Conservation (phyloP, 2,329 filamentous ascomycete genomes). For the Aspergillus melleus region DNA sequence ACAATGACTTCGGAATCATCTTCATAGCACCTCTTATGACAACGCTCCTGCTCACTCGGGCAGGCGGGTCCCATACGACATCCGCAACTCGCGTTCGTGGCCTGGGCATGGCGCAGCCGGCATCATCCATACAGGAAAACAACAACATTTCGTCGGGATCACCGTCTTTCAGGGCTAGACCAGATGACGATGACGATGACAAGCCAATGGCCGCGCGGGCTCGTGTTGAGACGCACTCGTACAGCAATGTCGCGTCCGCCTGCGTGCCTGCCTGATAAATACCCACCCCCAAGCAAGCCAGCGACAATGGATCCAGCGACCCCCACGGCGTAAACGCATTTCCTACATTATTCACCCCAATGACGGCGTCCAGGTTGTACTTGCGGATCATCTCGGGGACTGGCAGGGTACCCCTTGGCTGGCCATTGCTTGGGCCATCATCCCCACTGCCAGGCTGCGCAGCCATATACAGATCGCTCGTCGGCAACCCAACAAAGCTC, state of each 20-base stretch:
- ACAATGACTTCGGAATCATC: background rate
- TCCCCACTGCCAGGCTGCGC: constrained; percentile 31
- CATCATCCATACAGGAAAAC: constrained; percentile 31
- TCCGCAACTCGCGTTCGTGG: constrained; percentile 34
- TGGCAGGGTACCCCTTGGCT: constrained; percentile 61
- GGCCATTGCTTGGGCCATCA: constrained; percentile 16
- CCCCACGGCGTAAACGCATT: constrained; percentile 74
- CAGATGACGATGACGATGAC: background rate
- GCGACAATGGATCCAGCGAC: constrained; percentile 62
- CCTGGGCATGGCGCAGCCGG: constrained; percentile 28
- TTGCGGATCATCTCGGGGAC: constrained; percentile 61
- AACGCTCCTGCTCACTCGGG: constrained; percentile 26
- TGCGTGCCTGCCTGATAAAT: constrained; percentile 67
- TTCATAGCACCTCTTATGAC: constrained; percentile 23
- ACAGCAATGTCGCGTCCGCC: constrained; percentile 59
- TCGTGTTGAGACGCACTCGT: constrained; percentile 52
- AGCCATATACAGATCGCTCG: constrained; percentile 74
- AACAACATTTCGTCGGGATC: constrained; percentile 23
- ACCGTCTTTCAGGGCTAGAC: constrained; percentile 13
- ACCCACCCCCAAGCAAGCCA: constrained; percentile 64
- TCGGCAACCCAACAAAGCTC: constrained; percentile 68
- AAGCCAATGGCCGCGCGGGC: constrained; percentile 41
- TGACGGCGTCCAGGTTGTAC: constrained; percentile 58
- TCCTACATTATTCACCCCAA: constrained; percentile 71
- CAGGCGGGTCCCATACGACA: constrained; percentile 41